These are phyloP conservation scores for Brassica incana DNA, from an alignment of 345 rosid genomes.

Conservation along the genomic window DNA sequence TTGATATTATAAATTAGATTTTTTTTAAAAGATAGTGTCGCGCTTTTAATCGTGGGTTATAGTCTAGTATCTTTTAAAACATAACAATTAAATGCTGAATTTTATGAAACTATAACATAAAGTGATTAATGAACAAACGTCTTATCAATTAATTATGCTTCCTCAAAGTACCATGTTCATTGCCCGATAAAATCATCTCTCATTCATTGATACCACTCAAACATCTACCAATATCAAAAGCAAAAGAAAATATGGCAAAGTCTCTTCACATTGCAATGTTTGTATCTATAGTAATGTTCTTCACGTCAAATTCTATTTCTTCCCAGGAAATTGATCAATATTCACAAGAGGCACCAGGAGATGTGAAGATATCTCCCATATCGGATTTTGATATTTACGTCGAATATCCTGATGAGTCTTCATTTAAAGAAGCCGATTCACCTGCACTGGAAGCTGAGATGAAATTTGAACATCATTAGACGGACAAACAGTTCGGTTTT, in stretches of 20 bases:
- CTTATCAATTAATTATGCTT: neutral
- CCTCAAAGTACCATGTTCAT: neutral
- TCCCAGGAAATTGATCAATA: neutral
- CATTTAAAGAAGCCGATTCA: neutral
- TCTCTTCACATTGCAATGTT: conserved; percentile 10
- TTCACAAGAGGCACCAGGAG: neutral
- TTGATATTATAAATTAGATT: no score
- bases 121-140: neutral
- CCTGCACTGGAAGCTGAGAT: neutral
- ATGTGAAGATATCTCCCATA: conserved; percentile 18
- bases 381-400: neutral
- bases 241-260: conserved; percentile 23
- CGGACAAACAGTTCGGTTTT: neutral
- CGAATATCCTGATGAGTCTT: conserved; percentile 1
- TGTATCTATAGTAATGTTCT: neutral
- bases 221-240: conserved; percentile 8
- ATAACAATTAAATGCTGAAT: neutral
- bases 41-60: no score
- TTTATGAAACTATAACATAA: neutral
- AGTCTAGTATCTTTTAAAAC: neutral
- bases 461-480: neutral
- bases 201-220: neutral
- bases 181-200: neutral
- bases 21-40: no score
- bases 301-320: neutral